Base-by-base conservation (phyloP, 495 filamentous ascomycete species). In the Cercophora scortea region DNA sequence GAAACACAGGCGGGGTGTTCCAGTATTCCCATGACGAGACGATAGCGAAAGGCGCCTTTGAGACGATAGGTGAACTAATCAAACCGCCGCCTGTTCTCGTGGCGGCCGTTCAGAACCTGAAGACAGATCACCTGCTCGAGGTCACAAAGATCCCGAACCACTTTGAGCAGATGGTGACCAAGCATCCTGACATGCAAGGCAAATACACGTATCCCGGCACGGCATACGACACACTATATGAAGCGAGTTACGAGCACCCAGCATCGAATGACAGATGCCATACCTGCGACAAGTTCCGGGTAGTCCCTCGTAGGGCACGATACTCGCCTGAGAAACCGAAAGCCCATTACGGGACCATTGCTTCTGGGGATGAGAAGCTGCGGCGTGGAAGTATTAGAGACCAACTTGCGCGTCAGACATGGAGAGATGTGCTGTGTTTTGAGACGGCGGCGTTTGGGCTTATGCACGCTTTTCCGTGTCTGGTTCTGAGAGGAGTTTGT, bases 401-500 rank as follows among this genome's bases (percentile, higher is more conserved):
- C 12, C 10, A 40, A 1, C 32, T 69, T 0, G 10, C 13, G 4
- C 1, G n/a, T 0, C 8, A 48, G 7, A n/a, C n/a, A n/a, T n/a
- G n/a, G n/a, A 12, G 32, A 0, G 47, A 38, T 0, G 33, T 32
- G 7, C 0, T 57, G 7, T 60, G 64, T 66, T 16, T 69, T 61
- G 68, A 69, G 64, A 63, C 52, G 15, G 55, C 56, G n/a, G 58
- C 55, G 15, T 58, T 58, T 10, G 58, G 58, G 4, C 44, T 63
- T 0, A 50, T 53, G 46, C 53, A 60, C 12, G 13, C n/a, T 17
- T 53, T 63, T n/a, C 61, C 55, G 10, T 62, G 54, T 42, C 11
- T 72, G 0, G 57, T 72, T 12, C 64, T 72, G 52, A 67, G 71
- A 47, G 64, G 64, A 10, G 65, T 71, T n/a, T 68, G 64, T 43